Evolutionary conservation across 1,139 yeast species (phyloP), one percentile per base, ranked within the genome.

Genomic region (Yamadazyma triangularis): DNA sequence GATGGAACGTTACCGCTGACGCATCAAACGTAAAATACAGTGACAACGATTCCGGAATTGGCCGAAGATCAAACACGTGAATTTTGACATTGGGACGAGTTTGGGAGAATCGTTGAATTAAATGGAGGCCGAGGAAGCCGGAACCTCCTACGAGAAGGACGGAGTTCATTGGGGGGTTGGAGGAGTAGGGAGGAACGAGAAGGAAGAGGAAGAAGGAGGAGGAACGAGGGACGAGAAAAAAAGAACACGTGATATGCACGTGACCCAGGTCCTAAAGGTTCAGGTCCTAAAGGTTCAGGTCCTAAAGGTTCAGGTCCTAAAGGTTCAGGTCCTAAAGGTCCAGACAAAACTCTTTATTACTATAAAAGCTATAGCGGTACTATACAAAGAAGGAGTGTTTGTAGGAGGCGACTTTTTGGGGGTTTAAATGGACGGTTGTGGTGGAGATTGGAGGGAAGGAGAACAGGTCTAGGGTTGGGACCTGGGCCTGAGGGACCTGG

Each of bases 101-200:
- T 34, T 72, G 70, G 62, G 77, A 73, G 57, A 88, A 89, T 55
- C 87, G 94, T 47, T 89, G 89, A 30, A 91, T 77, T 42, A 93
- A 66, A 48, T 91, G 97, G 28, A 87, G 77, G 2, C 99, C 99
- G 21, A 93, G 71, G 48, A 93, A 93, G 1, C 99, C 99, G 3
- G 96, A 69, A 4, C 98, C 98, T 28, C 98, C 98, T 23, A 91
- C 77, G 21, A 91, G 67, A 24, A 91, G 73, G 4, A 89, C 94
- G 1, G 91, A 79, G 19, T 75, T 60, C 32, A 63, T 46, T 20
- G n/a, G n/a, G n/a, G n/a, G n/a, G n/a, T n/a, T n/a, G n/a, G n/a
- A n/a, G n/a, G n/a, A n/a, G n/a, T n/a, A n/a, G n/a, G n/a, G n/a
- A n/a, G n/a, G n/a, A n/a, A n/a, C n/a, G n/a, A 7, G 20, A 18